Conservation (phyloP, 2,329 filamentous ascomycete genomes). For the Talaromyces atroroseus region DNA sequence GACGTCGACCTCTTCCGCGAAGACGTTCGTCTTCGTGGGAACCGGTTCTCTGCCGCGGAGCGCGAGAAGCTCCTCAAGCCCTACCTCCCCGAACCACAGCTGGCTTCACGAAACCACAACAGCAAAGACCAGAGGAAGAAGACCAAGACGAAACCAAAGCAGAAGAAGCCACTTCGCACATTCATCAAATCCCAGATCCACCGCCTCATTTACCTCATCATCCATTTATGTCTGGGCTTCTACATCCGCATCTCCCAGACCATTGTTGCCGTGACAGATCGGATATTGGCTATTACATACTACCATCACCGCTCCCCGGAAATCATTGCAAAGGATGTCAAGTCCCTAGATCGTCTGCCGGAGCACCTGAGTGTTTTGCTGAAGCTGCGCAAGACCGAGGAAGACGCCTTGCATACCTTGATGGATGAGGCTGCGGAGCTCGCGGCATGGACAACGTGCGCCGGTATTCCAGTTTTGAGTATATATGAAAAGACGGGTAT, state of each 20-base stretch:
- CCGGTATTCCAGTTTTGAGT: constrained; percentile 79
- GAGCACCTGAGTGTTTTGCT: constrained; percentile 84
- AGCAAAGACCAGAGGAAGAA: not conserved
- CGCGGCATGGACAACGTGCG: constrained; percentile 85
- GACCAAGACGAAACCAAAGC: constrained; percentile 6
- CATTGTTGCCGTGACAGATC: constrained; percentile 72
- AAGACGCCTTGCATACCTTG: constrained; percentile 72
- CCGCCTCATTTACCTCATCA: constrained; percentile 39
- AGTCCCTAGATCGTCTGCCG: constrained; percentile 66
- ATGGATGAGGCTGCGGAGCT: constrained; percentile 90
- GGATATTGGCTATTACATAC: constrained; percentile 74
- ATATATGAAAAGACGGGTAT: constrained; percentile 87
- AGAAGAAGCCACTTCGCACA: constrained; percentile 33
- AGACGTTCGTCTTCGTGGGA: constrained; percentile 35
- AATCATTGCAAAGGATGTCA: constrained; percentile 82
- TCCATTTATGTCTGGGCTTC: constrained; percentile 76
- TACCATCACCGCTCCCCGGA: constrained; percentile 96
- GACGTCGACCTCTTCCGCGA: constrained; percentile 33
- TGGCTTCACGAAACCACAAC: constrained; percentile 17
- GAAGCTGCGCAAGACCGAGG: constrained; percentile 58
- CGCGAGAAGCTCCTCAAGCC: constrained; percentile 49
- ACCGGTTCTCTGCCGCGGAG: constrained; percentile 40
- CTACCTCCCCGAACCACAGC: constrained; percentile 46
- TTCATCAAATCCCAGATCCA: constrained; percentile 42
- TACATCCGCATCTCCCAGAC: constrained; percentile 77